Evolutionary conservation across 2,329 filamentous ascomycete species (phyloP).

Genomic region (Aspergillus vadensis): DNA sequence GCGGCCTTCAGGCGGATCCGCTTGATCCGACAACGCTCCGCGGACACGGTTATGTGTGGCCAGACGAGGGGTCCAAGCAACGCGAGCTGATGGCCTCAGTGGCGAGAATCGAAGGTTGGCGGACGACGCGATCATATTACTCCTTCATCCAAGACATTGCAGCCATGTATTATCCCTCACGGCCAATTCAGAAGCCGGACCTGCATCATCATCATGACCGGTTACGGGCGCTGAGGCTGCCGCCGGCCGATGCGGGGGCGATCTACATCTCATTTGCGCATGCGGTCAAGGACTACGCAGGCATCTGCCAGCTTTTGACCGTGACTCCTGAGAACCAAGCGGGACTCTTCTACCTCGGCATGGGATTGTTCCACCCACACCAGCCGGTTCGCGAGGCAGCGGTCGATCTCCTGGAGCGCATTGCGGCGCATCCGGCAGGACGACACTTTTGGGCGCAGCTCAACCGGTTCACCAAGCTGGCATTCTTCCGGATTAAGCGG

Average conservation of each 20-base stretch:
- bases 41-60: constrained; percentile 95
- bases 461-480: constrained; percentile 85
- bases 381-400: constrained; percentile 75
- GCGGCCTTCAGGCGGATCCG: constrained; percentile 37
- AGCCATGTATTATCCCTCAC: constrained; percentile 40
- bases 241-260: constrained; percentile 72
- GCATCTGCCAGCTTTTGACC: constrained; percentile 79
- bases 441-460: constrained; percentile 89
- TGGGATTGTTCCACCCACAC: constrained; percentile 90
- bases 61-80: constrained; percentile 75
- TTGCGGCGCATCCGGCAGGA: constrained; percentile 84
- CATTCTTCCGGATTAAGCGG: constrained; percentile 75
- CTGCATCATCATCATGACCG: constrained; percentile 91
- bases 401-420: constrained; percentile 76
- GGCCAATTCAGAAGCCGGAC: constrained; percentile 57
- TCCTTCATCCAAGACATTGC: constrained; percentile 79
- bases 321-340: constrained; percentile 83
- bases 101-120: constrained; percentile 93
- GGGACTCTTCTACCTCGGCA: constrained; percentile 84
- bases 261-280: constrained; percentile 81
- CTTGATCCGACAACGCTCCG: constrained; percentile 57
- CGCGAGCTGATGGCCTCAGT: constrained; percentile 90
- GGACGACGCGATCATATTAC: constrained; percentile 92
- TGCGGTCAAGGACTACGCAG: constrained; percentile 76
- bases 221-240: constrained; percentile 77